Conservation (phyloP, 805 yeast genomes). For the Saccharomyces cerevisiae region DNA sequence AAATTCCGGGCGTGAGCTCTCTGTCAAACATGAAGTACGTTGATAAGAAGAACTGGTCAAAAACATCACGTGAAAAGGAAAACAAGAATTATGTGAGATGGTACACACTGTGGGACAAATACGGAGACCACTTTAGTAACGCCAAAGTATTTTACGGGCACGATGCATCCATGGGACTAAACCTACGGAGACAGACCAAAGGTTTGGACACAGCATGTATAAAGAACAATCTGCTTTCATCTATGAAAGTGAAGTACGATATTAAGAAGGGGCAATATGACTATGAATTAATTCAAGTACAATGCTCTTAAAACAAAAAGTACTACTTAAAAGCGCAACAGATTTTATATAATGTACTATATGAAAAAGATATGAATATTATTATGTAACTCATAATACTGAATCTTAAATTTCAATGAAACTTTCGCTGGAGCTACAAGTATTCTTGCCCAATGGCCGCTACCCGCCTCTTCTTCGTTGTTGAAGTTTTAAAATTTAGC, state of each 20-base stretch:
- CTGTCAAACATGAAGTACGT: constrained; percentile 64
- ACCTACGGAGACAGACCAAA: constrained; percentile 52
- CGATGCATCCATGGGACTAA: constrained; percentile 73
- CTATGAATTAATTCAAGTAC: constrained; percentile 8
- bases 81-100: constrained; percentile 36
- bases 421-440: neutral
- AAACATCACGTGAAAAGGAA: constrained; percentile 22
- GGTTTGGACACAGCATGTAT: constrained; percentile 85
- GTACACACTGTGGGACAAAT: constrained; percentile 47
- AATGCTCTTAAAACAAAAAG: constrained; percentile 3
- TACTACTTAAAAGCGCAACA: neutral
- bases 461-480: neutral
- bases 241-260: constrained; percentile 31
- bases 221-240: constrained; percentile 61
- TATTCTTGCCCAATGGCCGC: neutral
- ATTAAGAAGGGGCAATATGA: constrained; percentile 5
- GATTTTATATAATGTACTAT: neutral
- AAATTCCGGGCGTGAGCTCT: constrained; percentile 52
- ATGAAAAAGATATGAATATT: neutral
- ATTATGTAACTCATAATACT: neutral
- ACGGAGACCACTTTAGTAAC: constrained; percentile 19
- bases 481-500: neutral
- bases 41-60: constrained; percentile 54
- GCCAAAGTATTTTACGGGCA: constrained; percentile 72
- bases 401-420: neutral